Percentiles rank a stretch among this genome's conserved stretches.
Conservation (phyloP, 2,329 filamentous ascomycete species). For the Onygenales sp. region DNA sequence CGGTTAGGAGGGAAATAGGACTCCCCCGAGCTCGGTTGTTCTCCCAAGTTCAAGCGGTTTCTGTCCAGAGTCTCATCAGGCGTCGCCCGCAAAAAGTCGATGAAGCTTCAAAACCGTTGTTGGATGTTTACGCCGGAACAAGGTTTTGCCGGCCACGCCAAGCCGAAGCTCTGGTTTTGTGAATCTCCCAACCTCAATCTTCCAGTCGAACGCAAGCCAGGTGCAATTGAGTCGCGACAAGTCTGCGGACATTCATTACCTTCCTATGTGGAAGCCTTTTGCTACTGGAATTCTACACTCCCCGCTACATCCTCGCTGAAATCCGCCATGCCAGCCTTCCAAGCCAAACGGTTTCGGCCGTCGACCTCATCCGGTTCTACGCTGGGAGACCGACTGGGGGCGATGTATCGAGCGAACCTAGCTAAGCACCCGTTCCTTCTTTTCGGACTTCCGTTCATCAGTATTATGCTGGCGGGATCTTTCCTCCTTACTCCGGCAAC, state of each 20-base stretch:
- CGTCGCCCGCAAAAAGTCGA: neutral
- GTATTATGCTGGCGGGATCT: constrained; percentile 80
- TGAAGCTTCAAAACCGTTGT: neutral
- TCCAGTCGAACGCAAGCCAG: too few species aligned
- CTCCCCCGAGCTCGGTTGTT: too few species aligned
- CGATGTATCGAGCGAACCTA: constrained; percentile 66
- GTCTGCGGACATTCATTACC: neutral
- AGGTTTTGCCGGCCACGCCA: neutral
- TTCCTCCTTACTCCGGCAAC: constrained; percentile 93
- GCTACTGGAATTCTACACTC: too few species aligned
- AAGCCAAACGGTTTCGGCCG: constrained; percentile 60
- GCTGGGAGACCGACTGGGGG: constrained; percentile 59
- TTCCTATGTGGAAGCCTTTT: neutral
- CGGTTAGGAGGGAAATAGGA: too few species aligned
- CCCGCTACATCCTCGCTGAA: neutral
- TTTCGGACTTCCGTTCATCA: constrained; percentile 88
- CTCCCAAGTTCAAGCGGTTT: too few species aligned
- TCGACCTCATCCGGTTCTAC: constrained; percentile 36
- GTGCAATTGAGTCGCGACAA: too few species aligned
- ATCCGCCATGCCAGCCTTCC: constrained; percentile 52
- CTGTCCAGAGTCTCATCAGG: too few species aligned
- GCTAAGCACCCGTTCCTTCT: constrained; percentile 76
- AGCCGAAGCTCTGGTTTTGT: too few species aligned
- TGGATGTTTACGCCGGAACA: constrained; percentile 6
- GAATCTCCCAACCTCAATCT: too few species aligned